Evolutionary conservation across 2,329 filamentous ascomycete genomes (phyloP), one percentile per base, ranked within the genome.

Genomic region (Calonectria pseudoreteaudii): DNA sequence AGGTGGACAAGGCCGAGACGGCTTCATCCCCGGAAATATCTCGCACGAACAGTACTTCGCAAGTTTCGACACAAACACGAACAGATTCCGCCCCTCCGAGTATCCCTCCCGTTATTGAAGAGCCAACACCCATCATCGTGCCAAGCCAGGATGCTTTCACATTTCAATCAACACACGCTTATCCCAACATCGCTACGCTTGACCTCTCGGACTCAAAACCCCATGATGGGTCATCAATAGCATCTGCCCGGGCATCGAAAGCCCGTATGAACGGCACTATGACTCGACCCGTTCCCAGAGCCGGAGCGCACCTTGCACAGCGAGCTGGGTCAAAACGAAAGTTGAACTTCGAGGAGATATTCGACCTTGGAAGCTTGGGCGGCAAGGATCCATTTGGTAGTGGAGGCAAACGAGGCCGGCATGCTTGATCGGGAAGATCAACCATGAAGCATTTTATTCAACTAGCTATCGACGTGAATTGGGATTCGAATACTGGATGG

Each of bases 341-440:
- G 79, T 89, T 94, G 78, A 93, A 94, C 78, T 90, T 94, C 79
- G 91, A 91, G 30, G 94, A 96, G 80, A 92, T 95, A 68, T 95
- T 95, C 81, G 93, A 95, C 36, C 70, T 81, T 10, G 91, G 91
- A 68, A 91, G 91, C 76, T 83, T 94, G 66, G 89, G 89, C 73
- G 90, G 90, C 53, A 93, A 93, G 80, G 93, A 94, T 74, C 82
- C 87, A 41, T 89, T 89, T 76, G 86, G 87, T 18, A 85, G 84
- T 36, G 83, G 84, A 44, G 84, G 85, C 52, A 92, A 92, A 81
- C 85, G 90, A 71, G 87, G 84, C 68, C 86, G 90, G 66, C 89
- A 91, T 76, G 75, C 82, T 71, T 86, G 78, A 83, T 50, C n/a
- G 44, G 62, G 66, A 28, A 31, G 66, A 70, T 70, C 52, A 68